Percentiles rank a stretch among this genome's conserved stretches.
Evolutionary conservation across 768 basidiomycete species (phyloP).

Genomic region (Podaxis sp.): DNA sequence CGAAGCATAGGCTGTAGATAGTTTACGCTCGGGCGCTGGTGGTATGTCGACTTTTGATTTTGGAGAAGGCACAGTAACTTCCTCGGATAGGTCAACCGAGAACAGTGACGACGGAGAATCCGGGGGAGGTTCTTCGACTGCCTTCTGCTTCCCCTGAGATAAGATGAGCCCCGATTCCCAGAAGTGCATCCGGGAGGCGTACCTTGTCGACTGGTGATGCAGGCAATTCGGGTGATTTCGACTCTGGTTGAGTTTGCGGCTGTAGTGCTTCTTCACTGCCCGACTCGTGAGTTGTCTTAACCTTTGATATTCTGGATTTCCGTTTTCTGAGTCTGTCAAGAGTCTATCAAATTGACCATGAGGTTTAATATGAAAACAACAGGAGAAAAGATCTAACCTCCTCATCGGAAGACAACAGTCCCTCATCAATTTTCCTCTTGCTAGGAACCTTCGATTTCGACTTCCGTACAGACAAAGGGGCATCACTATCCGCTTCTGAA

Average conservation of each 20-base stretch:
- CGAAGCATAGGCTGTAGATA: background rate
- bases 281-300: background rate
- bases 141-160: slow-evolving; percentile 11
- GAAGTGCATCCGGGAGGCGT: background rate
- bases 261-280: background rate
- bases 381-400: slow-evolving; percentile 2
- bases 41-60: background rate
- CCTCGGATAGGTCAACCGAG: slow-evolving; percentile 13
- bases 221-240: background rate
- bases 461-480: slow-evolving; percentile 3
- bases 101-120: slow-evolving; percentile 15
- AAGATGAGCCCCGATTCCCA: background rate
- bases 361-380: background rate
- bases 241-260: background rate
- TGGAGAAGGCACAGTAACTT: background rate
- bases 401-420: background rate
- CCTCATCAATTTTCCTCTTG: background rate
- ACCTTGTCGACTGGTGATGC: slow-evolving; percentile 1
- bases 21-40: slow-evolving; percentile 1
- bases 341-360: background rate
- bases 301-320: background rate
- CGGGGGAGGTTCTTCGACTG: slow-evolving; percentile 2
- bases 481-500: slow-evolving; percentile 10
- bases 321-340: background rate
- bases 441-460: slow-evolving; percentile 1